A percentile compares a stretch with the other conserved stretches of the same genome.
These are phyloP conservation scores for Rhizopogon roseolus DNA, from an alignment of 768 basidiomycete genomes.

Conservation along the genomic window DNA sequence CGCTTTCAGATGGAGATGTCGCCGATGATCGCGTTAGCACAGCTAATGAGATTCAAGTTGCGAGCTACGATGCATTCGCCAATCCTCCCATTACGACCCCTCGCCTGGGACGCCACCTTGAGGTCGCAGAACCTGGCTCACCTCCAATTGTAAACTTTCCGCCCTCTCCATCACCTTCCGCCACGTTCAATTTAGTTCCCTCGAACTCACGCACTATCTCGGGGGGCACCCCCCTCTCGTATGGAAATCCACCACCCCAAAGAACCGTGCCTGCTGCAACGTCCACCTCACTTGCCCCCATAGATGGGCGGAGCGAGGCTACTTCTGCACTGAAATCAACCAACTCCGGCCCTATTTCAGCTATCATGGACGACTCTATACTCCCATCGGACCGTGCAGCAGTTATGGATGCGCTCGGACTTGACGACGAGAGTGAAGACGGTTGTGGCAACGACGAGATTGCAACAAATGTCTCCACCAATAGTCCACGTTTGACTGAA, in stretches of 20 bases:
- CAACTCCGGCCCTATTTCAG: not conserved
- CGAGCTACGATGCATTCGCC: too few relatives aligned
- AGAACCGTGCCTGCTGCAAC: constrained; percentile 1
- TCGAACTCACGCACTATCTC: constrained; percentile 1
- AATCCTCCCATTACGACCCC: too few relatives aligned
- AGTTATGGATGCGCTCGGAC: constrained; percentile 5
- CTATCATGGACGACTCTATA: not conserved
- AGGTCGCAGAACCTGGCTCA: not conserved
- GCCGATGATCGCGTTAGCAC: not conserved
- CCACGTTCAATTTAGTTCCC: constrained; percentile 2
- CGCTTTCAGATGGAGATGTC: not conserved
- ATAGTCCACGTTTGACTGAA: not conserved
- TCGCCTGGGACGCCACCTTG: too few relatives aligned
- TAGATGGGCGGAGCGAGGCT: not conserved
- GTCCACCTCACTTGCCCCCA: not conserved
- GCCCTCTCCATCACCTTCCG: not conserved
- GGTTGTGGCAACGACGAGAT: not conserved
- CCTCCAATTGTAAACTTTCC: not conserved
- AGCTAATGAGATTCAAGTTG: not conserved
- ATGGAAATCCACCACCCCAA: not conserved
- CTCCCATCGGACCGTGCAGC: not conserved
- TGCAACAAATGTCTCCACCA: not conserved
- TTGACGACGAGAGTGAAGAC: constrained; percentile 2
- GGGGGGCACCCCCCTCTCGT: not conserved
- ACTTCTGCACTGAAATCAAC: not conserved